Conservation (phyloP, 805 yeast genomes). For the Sugiyamaella lignohabitans region DNA sequence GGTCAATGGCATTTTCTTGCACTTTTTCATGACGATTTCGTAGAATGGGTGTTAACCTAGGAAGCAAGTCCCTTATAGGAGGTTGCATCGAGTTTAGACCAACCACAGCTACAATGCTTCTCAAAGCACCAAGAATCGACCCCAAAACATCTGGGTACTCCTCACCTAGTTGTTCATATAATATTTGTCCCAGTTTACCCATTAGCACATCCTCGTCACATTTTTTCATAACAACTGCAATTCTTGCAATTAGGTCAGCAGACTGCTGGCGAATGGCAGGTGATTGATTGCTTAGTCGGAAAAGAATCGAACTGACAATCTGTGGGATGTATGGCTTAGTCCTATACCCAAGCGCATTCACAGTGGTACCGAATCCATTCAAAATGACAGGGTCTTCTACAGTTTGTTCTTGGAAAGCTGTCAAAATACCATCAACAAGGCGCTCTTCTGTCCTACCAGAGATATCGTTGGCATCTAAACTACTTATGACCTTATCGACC, state of each 20-base stretch:
- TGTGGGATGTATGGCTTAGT: slow-evolving; percentile 66
- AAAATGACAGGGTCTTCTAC: slow-evolving; percentile 50
- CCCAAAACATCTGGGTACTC: slow-evolving; percentile 91
- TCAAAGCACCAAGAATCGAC: slow-evolving; percentile 67
- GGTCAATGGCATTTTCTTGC: slow-evolving; percentile 70
- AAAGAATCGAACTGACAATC: slow-evolving; percentile 64
- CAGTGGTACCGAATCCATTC: slow-evolving; percentile 57
- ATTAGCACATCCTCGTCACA: slow-evolving; percentile 62
- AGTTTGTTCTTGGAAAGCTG: slow-evolving; percentile 74
- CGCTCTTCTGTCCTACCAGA: slow-evolving; percentile 55
- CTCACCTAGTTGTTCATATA: slow-evolving; percentile 91
- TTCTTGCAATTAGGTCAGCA: slow-evolving; percentile 61
- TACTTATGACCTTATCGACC: slow-evolving; percentile 45
- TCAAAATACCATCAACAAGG: slow-evolving; percentile 69
- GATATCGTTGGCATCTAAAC: slow-evolving; percentile 51
- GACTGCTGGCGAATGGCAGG: slow-evolving; percentile 77
- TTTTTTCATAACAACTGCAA: slow-evolving; percentile 58
- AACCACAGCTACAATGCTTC: slow-evolving; percentile 52
- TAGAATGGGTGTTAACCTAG: slow-evolving; percentile 85
- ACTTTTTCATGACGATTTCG: slow-evolving; percentile 87
- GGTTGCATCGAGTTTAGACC: slow-evolving; percentile 66
- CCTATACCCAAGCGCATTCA: slow-evolving; percentile 55
- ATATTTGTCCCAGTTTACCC: slow-evolving; percentile 61
- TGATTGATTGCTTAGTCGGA: slow-evolving; percentile 62
- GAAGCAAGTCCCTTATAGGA: slow-evolving; percentile 72